Percentiles rank a stretch among this genome's conserved stretches.
phyloP scores from a whole-genome alignment of 2,329 filamentous ascomycete species.

The Furcasterigmium sp. region DNA sequence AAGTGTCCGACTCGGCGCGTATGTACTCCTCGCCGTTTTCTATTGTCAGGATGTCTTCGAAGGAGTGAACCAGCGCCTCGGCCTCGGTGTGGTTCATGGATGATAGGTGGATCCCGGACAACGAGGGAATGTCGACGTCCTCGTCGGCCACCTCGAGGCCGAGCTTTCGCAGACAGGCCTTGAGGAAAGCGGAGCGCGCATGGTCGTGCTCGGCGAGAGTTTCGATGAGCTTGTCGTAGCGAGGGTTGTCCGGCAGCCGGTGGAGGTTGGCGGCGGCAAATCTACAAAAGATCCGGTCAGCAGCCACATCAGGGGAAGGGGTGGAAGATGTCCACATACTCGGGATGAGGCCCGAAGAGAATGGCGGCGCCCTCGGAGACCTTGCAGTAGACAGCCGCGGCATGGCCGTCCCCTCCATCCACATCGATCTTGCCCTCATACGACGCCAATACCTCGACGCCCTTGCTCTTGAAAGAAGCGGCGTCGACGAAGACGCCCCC shows the following conservation, averaged over 20 bases:
- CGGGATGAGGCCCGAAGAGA: slow-evolving; percentile 85
- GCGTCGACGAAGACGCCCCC: slow-evolving; percentile 90
- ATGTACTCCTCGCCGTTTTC: slow-evolving; percentile 67
- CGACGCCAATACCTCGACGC: slow-evolving; percentile 75
- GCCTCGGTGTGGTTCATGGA: slow-evolving; percentile 60
- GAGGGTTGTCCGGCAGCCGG: slow-evolving; percentile 58
- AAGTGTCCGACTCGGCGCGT: slow-evolving; percentile 76
- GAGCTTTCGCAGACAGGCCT: slow-evolving; percentile 72
- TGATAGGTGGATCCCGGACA: slow-evolving; percentile 80
- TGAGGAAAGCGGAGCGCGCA: slow-evolving; percentile 68
- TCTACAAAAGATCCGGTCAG: slow-evolving; percentile 37
- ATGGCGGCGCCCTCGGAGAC: slow-evolving; percentile 76
- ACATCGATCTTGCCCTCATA: slow-evolving; percentile 73
- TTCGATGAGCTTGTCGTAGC: slow-evolving; percentile 65
- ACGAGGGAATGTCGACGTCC: slow-evolving; percentile 64
- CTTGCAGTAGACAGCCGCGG: slow-evolving; percentile 78
- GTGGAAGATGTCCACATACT: slow-evolving; percentile 48
- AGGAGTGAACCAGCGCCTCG: slow-evolving; percentile 60
- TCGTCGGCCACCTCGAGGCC: slow-evolving; percentile 74
- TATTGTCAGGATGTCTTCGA: slow-evolving; percentile 61
- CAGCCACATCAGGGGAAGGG: not conserved
- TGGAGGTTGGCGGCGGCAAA: slow-evolving; percentile 78
- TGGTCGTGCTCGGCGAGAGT: slow-evolving; percentile 64
- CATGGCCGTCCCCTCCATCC: slow-evolving; percentile 65
- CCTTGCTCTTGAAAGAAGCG: slow-evolving; percentile 51